These are phyloP conservation scores for Dothideomycetes sp. DNA, from an alignment of 2,329 filamentous ascomycete species.

Conservation along the genomic window DNA sequence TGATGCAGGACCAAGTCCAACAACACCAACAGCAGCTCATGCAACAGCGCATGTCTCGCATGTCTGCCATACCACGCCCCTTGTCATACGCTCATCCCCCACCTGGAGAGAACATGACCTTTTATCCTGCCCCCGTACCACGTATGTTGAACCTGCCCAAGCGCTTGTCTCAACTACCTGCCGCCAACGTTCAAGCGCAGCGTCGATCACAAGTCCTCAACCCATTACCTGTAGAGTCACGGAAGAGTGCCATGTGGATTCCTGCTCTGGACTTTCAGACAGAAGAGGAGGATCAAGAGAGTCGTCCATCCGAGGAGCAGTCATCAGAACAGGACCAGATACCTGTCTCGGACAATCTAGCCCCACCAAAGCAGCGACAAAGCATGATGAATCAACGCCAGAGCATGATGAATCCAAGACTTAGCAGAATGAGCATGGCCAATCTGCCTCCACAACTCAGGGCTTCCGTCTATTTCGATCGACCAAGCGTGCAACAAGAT, in stretches of 20 bases:
- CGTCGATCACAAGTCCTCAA: constrained; percentile 64
- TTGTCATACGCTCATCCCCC: constrained; percentile 48
- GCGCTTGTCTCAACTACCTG: constrained; percentile 65
- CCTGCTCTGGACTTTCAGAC: constrained; percentile 11
- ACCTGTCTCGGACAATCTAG: not conserved
- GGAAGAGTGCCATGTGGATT: constrained; percentile 41
- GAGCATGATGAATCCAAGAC: constrained; percentile 24
- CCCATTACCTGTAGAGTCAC: constrained; percentile 45
- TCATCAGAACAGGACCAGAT: not conserved
- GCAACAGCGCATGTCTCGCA: not conserved
- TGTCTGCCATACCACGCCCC: constrained; percentile 29
- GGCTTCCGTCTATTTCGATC: constrained; percentile 84
- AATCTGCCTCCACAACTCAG: constrained; percentile 71
- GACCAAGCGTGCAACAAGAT: constrained; percentile 31
- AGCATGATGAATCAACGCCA: constrained; percentile 18
- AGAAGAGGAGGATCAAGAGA: constrained; percentile 2
- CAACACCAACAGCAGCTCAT: constrained; percentile 1
- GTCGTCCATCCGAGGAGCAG: not conserved
- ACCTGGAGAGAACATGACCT: constrained; percentile 74
- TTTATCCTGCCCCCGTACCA: constrained; percentile 89
- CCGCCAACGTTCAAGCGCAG: constrained; percentile 52
- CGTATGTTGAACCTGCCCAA: constrained; percentile 88
- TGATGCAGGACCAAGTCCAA: constrained; percentile 12
- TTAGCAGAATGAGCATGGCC: constrained; percentile 22
- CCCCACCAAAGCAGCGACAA: constrained; percentile 8